phyloP scores from a whole-genome alignment of 768 basidiomycete genomes.

The Chiua virens region DNA sequence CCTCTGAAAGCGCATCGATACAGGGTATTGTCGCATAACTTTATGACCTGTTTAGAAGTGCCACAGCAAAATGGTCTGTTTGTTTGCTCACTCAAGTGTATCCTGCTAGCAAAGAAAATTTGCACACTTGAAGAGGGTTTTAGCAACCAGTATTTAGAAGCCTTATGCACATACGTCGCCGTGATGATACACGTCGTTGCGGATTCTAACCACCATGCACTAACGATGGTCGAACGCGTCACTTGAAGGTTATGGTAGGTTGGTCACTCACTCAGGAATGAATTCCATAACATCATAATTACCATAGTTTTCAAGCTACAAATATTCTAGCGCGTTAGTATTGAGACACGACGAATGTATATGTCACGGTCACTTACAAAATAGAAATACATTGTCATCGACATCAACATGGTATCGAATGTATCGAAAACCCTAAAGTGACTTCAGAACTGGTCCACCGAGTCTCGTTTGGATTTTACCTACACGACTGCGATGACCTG shows the following conservation, averaged over 20 bases:
- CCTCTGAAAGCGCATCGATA: not conserved
- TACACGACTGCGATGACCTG: constrained; percentile 3
- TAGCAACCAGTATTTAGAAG: not conserved
- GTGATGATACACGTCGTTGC: not conserved
- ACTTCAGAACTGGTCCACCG: not conserved
- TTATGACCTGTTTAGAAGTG: not conserved
- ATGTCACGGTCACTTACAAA: not conserved
- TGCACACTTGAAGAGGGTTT: constrained; percentile 5
- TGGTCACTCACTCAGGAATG: not conserved
- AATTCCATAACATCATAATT: not conserved
- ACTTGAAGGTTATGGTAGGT: not conserved
- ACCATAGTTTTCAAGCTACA: constrained; percentile 2
- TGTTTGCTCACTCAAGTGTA: constrained; percentile 6
- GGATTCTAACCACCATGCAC: constrained; percentile 1
- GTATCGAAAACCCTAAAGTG: not conserved
- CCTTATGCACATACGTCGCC: not conserved
- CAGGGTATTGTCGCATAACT: constrained; percentile 6
- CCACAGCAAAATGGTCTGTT: not conserved
- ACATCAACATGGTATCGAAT: not conserved
- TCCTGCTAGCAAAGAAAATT: constrained; percentile 5
- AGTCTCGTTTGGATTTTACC: not conserved
- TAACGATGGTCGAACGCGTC: not conserved
- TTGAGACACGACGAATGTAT: not conserved
- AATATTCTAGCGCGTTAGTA: not conserved
- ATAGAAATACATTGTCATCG: not conserved